Base-by-base conservation (phyloP, 371 early-diverging fungal genomes). In the Mucor plumbeus region DNA sequence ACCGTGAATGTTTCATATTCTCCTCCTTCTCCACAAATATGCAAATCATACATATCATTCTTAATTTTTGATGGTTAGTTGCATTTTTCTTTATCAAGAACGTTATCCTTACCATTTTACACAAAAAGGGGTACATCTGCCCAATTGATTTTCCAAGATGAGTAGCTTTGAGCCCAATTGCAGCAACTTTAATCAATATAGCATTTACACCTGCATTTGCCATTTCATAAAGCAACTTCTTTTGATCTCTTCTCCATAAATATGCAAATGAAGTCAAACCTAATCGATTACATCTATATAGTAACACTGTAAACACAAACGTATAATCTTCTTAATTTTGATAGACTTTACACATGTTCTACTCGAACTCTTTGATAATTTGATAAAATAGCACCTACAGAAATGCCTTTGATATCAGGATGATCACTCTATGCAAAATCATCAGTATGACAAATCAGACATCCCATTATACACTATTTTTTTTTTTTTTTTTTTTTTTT, bases 21-120 rank as follows among this genome's bases (percentile, higher is more conserved):
- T 21, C 99, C 99, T 50, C 99, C 99, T 82, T 99, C 99, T 44
- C 99, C 99, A 77, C 99, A 99, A 8, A 95, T 86, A 78, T 99
- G 96, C 21, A 93, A 75, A 34, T 93, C 96, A 72, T 90, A 96
- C 67, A 88, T 87, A 33, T 88, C 84, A 69, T 92, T 85, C 92
- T 88, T 55, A 15, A 35, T 9, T 17, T 26, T 33, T 7, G 11
- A 21, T 19, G 13, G 1, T 21, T 19, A 50, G n/a, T 47, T 3
- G 5, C 17, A 17, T 7, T 21, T 4, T 21, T 7, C 26, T 26
- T 26, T 26, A 26, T 26, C 26, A 26, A 26, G 3, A 26, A 26
- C 26, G 1, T 26, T 26, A 26, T 1, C 1, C 70, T 75, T 78
- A 90, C 92, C 81, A 97, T 81, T 21, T 75, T 75, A 66, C 89